Evolutionary conservation across 257 asterid species (phyloP).

Genomic region (Cruciata laevipes): DNA sequence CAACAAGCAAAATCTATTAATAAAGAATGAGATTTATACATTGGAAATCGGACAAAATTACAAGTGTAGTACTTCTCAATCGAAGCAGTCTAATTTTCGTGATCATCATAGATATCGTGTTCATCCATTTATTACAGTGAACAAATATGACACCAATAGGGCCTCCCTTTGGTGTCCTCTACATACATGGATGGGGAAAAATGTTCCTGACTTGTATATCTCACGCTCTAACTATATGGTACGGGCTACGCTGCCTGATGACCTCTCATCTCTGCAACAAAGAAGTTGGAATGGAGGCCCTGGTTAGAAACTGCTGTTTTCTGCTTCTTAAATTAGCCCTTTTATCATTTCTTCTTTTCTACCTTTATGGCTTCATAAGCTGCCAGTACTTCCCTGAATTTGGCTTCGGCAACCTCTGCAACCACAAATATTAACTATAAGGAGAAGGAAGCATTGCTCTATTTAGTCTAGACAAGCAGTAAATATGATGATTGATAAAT

Average conservation of each 20-base stretch:
- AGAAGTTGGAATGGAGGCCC: neutral
- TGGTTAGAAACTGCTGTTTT: neutral
- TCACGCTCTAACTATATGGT: neutral
- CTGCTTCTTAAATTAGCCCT: neutral
- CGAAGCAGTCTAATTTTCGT: neutral
- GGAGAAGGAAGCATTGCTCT: neutral
- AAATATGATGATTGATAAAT: neutral
- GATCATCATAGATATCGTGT: neutral
- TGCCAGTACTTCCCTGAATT: conserved; percentile 70
- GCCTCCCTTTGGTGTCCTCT: neutral
- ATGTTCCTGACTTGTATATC: neutral
- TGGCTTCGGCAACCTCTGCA: conserved; percentile 75
- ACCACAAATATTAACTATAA: neutral
- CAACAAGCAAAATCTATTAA: neutral
- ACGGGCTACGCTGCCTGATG: neutral
- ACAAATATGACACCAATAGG: neutral
- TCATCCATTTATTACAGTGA: neutral
- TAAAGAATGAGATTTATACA: no score
- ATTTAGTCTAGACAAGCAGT: neutral
- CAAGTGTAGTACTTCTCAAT: neutral
- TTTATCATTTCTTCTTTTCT: conserved; percentile 48
- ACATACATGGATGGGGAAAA: neutral
- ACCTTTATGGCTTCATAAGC: conserved; percentile 45
- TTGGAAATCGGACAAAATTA: neutral
- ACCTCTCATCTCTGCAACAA: neutral